Evolutionary conservation across 345 rosid species (phyloP), one percentile per base, ranked within the genome.

Genomic region (Angophora floribunda): DNA sequence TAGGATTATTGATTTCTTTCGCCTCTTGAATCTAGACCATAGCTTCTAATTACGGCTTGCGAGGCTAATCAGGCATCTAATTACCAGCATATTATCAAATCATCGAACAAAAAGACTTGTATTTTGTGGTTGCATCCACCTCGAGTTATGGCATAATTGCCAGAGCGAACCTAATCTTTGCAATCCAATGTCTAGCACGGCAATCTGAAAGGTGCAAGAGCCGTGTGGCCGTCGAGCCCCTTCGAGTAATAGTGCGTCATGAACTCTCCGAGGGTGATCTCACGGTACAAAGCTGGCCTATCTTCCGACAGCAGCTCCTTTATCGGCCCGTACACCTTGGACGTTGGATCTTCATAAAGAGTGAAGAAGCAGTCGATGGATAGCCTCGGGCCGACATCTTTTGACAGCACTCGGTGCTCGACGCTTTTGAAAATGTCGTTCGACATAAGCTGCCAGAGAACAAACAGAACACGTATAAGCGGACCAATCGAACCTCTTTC

Each of bases 231-330:
- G 8, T 87, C 53, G 13, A 87, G 90, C 8, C 84, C 88, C 51
- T 61, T 88, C 21, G 90, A 75, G 86, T 36, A 10, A 86, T 61
- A 89, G 16, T 87, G 86, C 6, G 85, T 16, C 21, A 88, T 52
- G 86, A 63, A 91, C 28, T 91, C 93, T 45, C 78, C 32, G 4
- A 89, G 52, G 1, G 79, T 41, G 32, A 88, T 79, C 21, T 93
- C 88, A 51, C 86, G 82, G 36, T 90, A 91, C 14, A 80, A 9
- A 7, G 92, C 89, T 4, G 94, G 91, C 57, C 90, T 90, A 13
- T 87, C 80, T 79, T 90, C 89, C 12, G 93, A 91, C 9, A 87
- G 36, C 51, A 91, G 84, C 90, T 91, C 93, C 84, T 91, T 85
- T 55, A 91, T 91, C 1, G 93, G 86, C 41, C 86, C 61, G 44